Conservation (phyloP, 768 basidiomycete genomes). For the Termitomyces sp. region DNA sequence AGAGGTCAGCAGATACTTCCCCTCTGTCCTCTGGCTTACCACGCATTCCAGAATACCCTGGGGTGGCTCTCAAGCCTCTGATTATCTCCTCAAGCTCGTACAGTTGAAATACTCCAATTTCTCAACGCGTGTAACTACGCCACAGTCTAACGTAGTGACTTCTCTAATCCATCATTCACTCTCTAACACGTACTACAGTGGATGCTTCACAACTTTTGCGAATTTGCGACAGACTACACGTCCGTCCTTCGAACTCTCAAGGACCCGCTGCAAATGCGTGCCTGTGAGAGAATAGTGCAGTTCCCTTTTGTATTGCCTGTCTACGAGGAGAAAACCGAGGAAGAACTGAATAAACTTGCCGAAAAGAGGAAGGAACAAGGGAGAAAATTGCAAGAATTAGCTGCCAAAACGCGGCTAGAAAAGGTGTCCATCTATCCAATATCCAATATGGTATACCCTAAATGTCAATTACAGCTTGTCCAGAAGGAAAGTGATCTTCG, state of each 20-base stretch:
- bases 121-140: conserved; percentile 73
- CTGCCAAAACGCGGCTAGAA: conserved; percentile 78
- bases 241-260: conserved; percentile 62
- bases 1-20: conserved; percentile 50
- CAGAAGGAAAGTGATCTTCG: conserved; percentile 77
- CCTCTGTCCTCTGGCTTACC: background rate
- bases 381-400: conserved; percentile 84
- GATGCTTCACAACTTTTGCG: conserved; percentile 87
- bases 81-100: conserved; percentile 88
- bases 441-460: background rate
- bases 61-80: conserved; percentile 87
- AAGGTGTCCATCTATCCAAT: conserved; percentile 53
- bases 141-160: conserved; percentile 69
- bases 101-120: conserved; percentile 96
- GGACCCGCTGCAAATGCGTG: conserved; percentile 61
- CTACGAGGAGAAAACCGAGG: conserved; percentile 84
- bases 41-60: conserved; percentile 72
- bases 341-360: conserved; percentile 73
- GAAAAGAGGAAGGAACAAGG: conserved; percentile 88
- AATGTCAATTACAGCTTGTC: conserved; percentile 41
- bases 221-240: conserved; percentile 77
- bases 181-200: conserved; percentile 47
- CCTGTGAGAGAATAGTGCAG: conserved; percentile 72
- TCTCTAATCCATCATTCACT: background rate
- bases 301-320: conserved; percentile 75